Conservation (phyloP, 2,329 filamentous ascomycete genomes). For the Epichloe sp. region DNA sequence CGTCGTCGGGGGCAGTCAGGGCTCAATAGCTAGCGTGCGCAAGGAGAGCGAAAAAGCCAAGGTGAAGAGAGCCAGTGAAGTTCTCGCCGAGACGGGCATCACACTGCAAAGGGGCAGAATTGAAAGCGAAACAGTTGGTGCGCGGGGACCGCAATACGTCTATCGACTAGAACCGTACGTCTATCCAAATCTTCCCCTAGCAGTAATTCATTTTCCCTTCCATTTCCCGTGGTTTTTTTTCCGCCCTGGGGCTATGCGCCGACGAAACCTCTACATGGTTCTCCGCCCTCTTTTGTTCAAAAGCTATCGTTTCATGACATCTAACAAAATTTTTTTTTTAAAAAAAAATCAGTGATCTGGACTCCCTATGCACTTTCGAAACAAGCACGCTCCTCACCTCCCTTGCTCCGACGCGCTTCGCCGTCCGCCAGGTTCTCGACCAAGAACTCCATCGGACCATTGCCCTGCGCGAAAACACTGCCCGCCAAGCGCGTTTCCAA, state of each 20-base stretch:
- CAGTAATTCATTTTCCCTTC: background rate
- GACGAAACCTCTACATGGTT: too few relatives aligned
- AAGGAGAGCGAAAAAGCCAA: conserved; percentile 75
- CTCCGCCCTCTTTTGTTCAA: conserved; percentile 6
- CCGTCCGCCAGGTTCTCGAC: conserved; percentile 83
- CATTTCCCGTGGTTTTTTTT: background rate
- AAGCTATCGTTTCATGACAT: background rate
- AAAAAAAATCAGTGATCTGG: conserved; percentile 44
- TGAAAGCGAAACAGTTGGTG: conserved; percentile 49
- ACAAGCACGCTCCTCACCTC: conserved; percentile 46
- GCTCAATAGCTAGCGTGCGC: conserved; percentile 68
- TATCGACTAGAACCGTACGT: conserved; percentile 92
- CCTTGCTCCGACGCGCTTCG: conserved; percentile 70
- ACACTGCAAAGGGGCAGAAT: conserved; percentile 69
- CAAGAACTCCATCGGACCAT: conserved; percentile 74
- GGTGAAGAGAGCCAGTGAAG: conserved; percentile 64
- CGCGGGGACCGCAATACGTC: conserved; percentile 57
- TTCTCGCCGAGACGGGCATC: conserved; percentile 73
- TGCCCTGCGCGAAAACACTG: conserved; percentile 49
- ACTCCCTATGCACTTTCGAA: conserved; percentile 64
- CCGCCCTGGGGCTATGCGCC: background rate
- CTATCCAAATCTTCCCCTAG: background rate
- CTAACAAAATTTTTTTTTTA: background rate
- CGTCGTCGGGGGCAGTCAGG: conserved; percentile 56
- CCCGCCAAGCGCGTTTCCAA: conserved; percentile 50